Percentiles rank a stretch among this genome's conserved stretches.
Evolutionary conservation across 768 basidiomycete species (phyloP).

Genomic region (Suillus bovinus): DNA sequence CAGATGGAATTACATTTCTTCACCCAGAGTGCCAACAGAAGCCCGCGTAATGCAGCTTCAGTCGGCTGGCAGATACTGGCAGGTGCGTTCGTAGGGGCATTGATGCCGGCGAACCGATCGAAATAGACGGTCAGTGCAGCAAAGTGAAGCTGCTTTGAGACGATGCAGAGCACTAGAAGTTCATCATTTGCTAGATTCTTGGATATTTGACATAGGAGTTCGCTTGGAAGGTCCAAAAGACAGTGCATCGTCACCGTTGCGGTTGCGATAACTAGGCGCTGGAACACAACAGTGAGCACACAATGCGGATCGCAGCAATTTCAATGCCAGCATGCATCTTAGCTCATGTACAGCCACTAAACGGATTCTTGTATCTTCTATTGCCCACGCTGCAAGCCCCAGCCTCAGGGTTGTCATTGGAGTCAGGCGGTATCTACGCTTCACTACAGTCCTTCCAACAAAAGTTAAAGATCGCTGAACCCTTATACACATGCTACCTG

Average conservation of each 20-base stretch:
- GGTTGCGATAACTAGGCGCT: background rate
- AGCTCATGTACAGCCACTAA: background rate
- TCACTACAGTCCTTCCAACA: no score
- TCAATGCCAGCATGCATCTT: background rate
- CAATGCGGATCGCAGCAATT: background rate
- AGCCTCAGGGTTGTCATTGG: no score
- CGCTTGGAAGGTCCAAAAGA: conserved; percentile 4
- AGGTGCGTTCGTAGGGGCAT: conserved; percentile 1
- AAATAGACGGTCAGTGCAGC: conserved; percentile 4
- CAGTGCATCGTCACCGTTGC: background rate
- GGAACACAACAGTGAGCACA: background rate
- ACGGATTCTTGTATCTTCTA: background rate
- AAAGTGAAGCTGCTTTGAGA: conserved; percentile 5
- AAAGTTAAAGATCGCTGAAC: background rate
- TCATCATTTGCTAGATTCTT: background rate
- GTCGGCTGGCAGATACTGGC: conserved; percentile 3
- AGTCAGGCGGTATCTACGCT: background rate
- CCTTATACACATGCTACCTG: no score
- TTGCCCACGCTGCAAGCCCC: conserved; percentile 1
- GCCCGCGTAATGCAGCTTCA: conserved; percentile 1
- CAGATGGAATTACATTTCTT: conserved; percentile 7
- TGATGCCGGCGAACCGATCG: background rate
- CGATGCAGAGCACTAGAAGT: background rate
- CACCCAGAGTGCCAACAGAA: conserved; percentile 6
- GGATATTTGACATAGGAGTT: conserved; percentile 2